Evolutionary conservation across 2,329 filamentous ascomycete species (phyloP).

Genomic region (Ophiostoma ulmi): DNA sequence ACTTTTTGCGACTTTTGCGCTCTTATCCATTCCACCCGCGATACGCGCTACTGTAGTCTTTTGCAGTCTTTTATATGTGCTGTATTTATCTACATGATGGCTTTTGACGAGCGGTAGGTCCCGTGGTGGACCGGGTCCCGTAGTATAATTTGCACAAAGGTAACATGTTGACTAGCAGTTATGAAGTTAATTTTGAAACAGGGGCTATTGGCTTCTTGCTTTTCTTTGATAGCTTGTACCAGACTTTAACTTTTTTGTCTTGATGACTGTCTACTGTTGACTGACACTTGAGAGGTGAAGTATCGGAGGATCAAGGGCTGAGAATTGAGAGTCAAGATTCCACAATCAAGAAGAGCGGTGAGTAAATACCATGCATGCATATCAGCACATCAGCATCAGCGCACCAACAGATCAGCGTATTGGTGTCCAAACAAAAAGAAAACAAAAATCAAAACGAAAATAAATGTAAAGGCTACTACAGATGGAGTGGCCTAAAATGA

Average conservation of each 20-base stretch:
- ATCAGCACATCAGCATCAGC: neutral
- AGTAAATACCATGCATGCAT: slow-evolving; percentile 4
- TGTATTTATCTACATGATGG: neutral
- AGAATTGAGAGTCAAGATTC: neutral
- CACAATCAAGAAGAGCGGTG: neutral
- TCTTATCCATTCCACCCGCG: neutral
- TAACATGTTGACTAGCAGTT: neutral
- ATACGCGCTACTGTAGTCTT: neutral
- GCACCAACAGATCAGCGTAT: neutral
- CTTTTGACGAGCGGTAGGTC: neutral
- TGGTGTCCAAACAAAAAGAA: too few relatives aligned
- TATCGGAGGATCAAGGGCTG: neutral
- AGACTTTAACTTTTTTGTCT: too few relatives aligned
- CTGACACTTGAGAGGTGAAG: neutral
- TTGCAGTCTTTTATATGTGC: neutral
- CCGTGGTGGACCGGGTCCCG: neutral
- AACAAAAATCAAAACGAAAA: neutral
- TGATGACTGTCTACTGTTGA: too few relatives aligned
- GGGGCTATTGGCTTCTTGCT: too few relatives aligned
- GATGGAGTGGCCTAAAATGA: neutral
- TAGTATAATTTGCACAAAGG: neutral
- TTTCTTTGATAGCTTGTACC: too few relatives aligned
- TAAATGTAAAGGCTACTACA: neutral
- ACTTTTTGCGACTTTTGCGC: too few relatives aligned
- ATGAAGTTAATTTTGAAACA: neutral